Evolutionary conservation across 305 asterid species (phyloP).

Genomic region (Striga hermonthica): DNA sequence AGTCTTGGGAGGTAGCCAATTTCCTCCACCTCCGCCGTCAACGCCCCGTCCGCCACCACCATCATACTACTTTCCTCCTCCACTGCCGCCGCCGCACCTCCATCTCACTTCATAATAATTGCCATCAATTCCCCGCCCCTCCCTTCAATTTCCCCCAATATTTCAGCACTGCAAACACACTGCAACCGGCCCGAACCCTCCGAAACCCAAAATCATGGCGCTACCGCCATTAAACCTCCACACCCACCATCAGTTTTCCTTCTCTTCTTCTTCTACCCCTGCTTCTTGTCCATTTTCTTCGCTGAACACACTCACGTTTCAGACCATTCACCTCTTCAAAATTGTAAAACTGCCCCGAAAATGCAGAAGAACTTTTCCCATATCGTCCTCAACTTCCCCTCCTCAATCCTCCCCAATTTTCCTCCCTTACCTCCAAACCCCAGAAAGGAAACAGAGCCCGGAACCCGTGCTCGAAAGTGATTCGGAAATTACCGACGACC

Average conservation of each 20-base stretch:
- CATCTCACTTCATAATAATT: too few species aligned
- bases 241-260: conserved; percentile 15
- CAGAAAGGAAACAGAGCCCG: conserved; percentile 33
- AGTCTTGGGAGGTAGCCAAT: too few species aligned
- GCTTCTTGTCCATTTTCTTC: conserved; percentile 32
- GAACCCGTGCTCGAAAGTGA: conserved; percentile 28
- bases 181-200: conserved; percentile 2
- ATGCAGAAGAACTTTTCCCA: conserved; percentile 28
- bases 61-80: too few species aligned
- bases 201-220: conserved; percentile 32
- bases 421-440: conserved; percentile 69
- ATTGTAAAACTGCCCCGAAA: conserved; percentile 32
- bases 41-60: too few species aligned
- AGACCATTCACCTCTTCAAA: conserved; percentile 32
- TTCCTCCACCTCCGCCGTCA: too few species aligned
- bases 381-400: conserved; percentile 36
- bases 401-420: conserved; percentile 50
- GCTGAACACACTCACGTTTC: conserved; percentile 17
- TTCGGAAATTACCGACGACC: conserved; percentile 48
- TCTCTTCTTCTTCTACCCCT: conserved; percentile 33
- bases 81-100: too few species aligned
- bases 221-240: conserved; percentile 34
- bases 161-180: not conserved
- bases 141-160: too few species aligned
- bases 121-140: too few species aligned